These are phyloP conservation scores for Magnolia kwangsiensis DNA, from an alignment of 164 flowering plant species.

Conservation along the genomic window DNA sequence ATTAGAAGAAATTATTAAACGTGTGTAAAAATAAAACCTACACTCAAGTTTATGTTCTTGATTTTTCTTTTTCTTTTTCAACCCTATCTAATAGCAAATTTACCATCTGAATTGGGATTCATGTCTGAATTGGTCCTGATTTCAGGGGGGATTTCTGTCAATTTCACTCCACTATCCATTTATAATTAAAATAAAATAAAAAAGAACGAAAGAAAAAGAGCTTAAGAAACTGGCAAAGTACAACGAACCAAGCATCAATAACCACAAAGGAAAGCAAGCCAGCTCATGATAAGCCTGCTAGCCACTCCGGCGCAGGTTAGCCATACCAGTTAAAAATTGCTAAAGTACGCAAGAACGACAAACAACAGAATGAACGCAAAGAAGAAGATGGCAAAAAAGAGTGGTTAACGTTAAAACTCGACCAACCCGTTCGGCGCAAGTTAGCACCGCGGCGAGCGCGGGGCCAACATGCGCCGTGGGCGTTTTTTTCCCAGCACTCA, in stretches of 20 bases:
- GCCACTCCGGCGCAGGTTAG: not conserved
- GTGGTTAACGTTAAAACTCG: not conserved
- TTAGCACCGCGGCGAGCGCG: not conserved
- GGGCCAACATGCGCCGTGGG: not conserved
- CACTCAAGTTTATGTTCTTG: not conserved
- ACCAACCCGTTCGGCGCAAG: not conserved
- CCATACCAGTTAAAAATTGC: not conserved
- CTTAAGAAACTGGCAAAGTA: not conserved
- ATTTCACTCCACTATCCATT: not conserved
- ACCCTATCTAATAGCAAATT: not conserved
- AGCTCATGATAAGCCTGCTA: not conserved
- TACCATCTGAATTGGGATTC: not conserved
- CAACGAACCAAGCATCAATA: not conserved
- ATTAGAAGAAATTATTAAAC: no score
- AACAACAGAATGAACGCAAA: not conserved
- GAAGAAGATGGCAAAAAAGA: not conserved
- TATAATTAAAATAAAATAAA: no score
- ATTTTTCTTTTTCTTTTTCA: not conserved
- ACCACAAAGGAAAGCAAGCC: not conserved
- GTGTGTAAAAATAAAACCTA: not conserved
- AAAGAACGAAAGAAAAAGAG: not conserved
- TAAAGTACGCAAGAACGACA: not conserved
- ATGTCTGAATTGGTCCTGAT: not conserved
- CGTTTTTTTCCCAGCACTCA: conserved; percentile 7
- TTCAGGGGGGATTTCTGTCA: not conserved